Base-by-base conservation (phyloP, 108 stramenopile species). In the Schizochytrium sp. region DNA sequence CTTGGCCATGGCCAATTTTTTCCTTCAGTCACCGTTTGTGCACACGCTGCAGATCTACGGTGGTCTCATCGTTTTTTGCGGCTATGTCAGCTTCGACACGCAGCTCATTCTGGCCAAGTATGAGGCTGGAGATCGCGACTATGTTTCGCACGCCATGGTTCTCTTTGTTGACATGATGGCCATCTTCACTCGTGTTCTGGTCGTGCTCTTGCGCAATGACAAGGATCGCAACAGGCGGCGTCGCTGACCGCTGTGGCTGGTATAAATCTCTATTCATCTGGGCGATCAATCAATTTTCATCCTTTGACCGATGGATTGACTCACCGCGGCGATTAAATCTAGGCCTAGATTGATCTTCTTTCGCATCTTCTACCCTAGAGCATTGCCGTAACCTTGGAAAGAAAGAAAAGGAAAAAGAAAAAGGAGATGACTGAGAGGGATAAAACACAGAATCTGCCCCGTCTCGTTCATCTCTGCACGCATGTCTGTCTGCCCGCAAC, bases 81-180 rank as follows among this genome's bases (percentile, higher is more conserved):
- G 92, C 45, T 93, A 91, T 48, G 92, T 93, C 5, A 19, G 92
- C 23, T 90, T 90, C 34, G 92, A 93, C 92, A 91, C 92, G 44
- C 92, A 93, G 89, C 87, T 93, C 2, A 90, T 93, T 34, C 45
- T 93, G 28, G 92, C 89, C 87, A 91, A 90, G 51, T 90, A 72
- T 8, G 57, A 44, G 23, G 16, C 25, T 41, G 91, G 91, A 5
- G 58, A 59, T 29, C 60, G 87, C 5, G 92, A 93, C 91, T 60
- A 88, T 57, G 83, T 90, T 25, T 48, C 41, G 47, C 91, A 92
- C 88, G 92, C 92, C 47, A 41, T 88, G 58, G 87, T 87, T 48
- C 90, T 93, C 28, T 93, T 93, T 48, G 28, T 93, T 44, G 92
- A 93, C 91, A 53, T 92, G 21, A 88, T 91, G 45, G 90, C 44